phyloP scores from a whole-genome alignment of 768 basidiomycete genomes.

The Hygrocybe coccinea region DNA sequence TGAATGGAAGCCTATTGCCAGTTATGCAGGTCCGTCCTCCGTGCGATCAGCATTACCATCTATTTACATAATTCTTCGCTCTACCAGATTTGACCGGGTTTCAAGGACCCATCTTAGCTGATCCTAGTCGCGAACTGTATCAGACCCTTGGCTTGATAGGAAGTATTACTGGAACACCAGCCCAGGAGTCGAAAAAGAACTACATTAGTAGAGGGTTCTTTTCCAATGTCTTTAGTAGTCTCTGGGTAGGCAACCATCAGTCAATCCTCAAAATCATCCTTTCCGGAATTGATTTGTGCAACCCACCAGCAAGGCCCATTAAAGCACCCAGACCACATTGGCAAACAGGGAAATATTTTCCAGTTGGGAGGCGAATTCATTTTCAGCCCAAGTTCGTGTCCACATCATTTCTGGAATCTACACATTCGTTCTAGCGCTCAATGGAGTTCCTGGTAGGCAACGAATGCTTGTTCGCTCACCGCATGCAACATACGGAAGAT shows the following conservation, averaged over 20 bases:
- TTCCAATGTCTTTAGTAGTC: slow-evolving; percentile 34
- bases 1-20: slow-evolving; percentile 45
- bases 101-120: slow-evolving; percentile 52
- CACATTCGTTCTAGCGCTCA: not conserved
- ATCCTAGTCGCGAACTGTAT: slow-evolving; percentile 58
- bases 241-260: slow-evolving; percentile 36
- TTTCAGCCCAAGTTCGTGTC: slow-evolving; percentile 48
- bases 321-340: slow-evolving; percentile 43
- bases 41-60: no score
- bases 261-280: not conserved
- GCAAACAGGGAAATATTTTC: slow-evolving; percentile 57
- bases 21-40: slow-evolving; percentile 44
- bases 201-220: slow-evolving; percentile 38
- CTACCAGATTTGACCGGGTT: slow-evolving; percentile 43
- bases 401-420: not conserved
- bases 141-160: slow-evolving; percentile 58
- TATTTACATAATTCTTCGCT: not conserved
- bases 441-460: slow-evolving; percentile 27
- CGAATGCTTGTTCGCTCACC: slow-evolving; percentile 45
- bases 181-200: slow-evolving; percentile 40
- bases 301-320: slow-evolving; percentile 29
- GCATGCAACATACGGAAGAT: slow-evolving; percentile 62
- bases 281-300: not conserved
- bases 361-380: slow-evolving; percentile 65
- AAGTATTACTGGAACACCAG: slow-evolving; percentile 40